Evolutionary conservation across 2,329 filamentous ascomycete species (phyloP), one percentile per base, ranked within the genome.

Genomic region (Ceratocystis albifundus): DNA sequence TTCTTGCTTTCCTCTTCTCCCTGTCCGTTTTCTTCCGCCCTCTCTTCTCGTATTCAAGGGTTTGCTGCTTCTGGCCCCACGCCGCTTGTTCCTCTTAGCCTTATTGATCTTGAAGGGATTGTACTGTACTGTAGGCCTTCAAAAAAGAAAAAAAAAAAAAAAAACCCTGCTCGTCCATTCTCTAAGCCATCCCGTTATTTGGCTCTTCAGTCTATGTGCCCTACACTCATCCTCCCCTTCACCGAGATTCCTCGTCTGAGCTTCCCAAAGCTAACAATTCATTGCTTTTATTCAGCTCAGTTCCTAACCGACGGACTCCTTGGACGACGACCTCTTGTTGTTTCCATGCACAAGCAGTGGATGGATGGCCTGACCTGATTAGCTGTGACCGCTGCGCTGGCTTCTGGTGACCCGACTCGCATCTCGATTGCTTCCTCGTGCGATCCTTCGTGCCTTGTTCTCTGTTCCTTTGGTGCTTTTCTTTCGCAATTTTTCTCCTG

Each of bases 381-480:
- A 15, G 3, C 36, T 41, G 36, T 41, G 8, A 36, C 32, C 32
- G 32, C 32, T 36, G 32, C 32, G 36, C 36, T 41, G 36, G 36
- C 36, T 41, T 41, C 36, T 41, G 12, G 36, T 41, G 36, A 41
- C 48, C 25, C 28, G 48, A 53, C 20, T 53, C 55, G 30, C 30
- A 59, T 59, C 55, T 59, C 55, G 55, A 59, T 36, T 59, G 17
- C 55, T 36, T 59, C 55, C 55, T 59, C 28, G 30, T 30, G 25
- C 12, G 25, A 63, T 63, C 61, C 61, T 63, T 63, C 45, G 30
- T 46, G 30, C 63, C 32, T 59, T 65, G 45, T 41, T 65, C 55
- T 20, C 55, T 20, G 25, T 28, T 32, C 55, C 30, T 59, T 59
- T 30, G 55, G 15, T 59, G 28, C 41, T 10, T 10, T 63, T 55